These are phyloP conservation scores for Gleditsia sinensis DNA, from an alignment of 306 rosid species.

Conservation along the genomic window DNA sequence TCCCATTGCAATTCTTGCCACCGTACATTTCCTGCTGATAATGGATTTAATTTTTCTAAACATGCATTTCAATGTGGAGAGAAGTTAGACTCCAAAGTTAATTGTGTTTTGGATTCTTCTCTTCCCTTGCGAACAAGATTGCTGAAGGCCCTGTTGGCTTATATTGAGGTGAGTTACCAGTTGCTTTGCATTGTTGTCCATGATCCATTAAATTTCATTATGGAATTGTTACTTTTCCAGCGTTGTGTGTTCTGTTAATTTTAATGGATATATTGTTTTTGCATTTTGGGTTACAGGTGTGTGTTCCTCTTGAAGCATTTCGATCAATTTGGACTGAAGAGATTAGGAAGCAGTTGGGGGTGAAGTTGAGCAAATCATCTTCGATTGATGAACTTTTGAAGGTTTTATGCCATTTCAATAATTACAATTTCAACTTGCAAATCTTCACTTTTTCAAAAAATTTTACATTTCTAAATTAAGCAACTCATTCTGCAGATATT, in stretches of 20 bases:
- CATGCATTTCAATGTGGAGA: conserved; percentile 72
- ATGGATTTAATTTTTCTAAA: conserved; percentile 57
- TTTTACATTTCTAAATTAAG: conserved; percentile 27
- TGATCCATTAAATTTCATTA: background rate
- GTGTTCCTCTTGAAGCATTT: conserved; percentile 79
- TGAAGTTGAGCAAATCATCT: conserved; percentile 65
- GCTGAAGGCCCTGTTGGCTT: conserved; percentile 70
- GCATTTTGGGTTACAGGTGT: conserved; percentile 59
- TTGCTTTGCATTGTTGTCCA: conserved; percentile 28
- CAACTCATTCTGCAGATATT: conserved; percentile 57
- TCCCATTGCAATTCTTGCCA: conserved; percentile 88
- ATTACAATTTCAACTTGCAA: conserved; percentile 11
- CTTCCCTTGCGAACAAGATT: conserved; percentile 79
- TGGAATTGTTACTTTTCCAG: conserved; percentile 9
- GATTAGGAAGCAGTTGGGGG: conserved; percentile 69
- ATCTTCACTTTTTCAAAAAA: conserved; percentile 5
- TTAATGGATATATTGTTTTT: conserved; percentile 13
- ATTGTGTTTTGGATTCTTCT: conserved; percentile 52
- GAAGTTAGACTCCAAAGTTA: conserved; percentile 44
- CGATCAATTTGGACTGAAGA: conserved; percentile 75
- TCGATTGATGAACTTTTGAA: conserved; percentile 77
- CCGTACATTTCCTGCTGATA: conserved; percentile 48
- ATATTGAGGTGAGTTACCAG: conserved; percentile 70
- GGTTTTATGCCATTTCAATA: conserved; percentile 48
- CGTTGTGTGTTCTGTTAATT: conserved; percentile 4